Percentiles rank a stretch among this genome's conserved stretches.
These are phyloP conservation scores for Diplodia sapinea DNA, from an alignment of 2,329 filamentous ascomycete species.

Conservation along the genomic window DNA sequence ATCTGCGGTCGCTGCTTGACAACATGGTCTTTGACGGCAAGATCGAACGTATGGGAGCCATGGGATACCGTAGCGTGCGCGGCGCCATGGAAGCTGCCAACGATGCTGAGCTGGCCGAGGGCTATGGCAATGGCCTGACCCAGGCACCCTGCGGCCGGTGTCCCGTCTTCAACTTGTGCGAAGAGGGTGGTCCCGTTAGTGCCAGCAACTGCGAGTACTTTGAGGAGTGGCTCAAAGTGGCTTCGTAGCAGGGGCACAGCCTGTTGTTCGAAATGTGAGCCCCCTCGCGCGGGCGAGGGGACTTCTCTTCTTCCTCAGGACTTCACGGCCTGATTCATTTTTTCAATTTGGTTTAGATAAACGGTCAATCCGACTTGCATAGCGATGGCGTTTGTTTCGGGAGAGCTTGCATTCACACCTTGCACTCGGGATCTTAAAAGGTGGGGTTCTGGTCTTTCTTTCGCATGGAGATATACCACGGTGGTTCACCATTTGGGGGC, in stretches of 20 bases:
- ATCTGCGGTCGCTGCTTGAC: slow-evolving; percentile 84
- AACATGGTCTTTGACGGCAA: slow-evolving; percentile 88
- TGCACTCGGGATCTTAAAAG: background rate
- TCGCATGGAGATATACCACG: slow-evolving; percentile 28
- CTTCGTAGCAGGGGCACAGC: background rate
- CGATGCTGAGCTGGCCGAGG: slow-evolving; percentile 47
- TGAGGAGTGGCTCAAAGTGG: slow-evolving; percentile 70
- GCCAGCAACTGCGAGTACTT: slow-evolving; percentile 93
- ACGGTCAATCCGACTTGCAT: slow-evolving; percentile 20
- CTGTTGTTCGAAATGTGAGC: background rate
- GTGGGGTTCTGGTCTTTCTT: slow-evolving; percentile 2
- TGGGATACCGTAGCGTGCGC: slow-evolving; percentile 56
- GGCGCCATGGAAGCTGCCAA: slow-evolving; percentile 39
- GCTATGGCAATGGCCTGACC: slow-evolving; percentile 74
- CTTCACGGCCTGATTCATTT: background rate
- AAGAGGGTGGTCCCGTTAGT: slow-evolving; percentile 87
- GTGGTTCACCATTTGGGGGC: slow-evolving; percentile 10
- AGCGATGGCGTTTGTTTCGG: slow-evolving; percentile 31
- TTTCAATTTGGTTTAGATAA: background rate
- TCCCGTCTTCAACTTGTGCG: slow-evolving; percentile 91
- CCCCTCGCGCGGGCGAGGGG: background rate
- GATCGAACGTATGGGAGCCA: slow-evolving; percentile 67
- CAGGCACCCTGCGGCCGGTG: slow-evolving; percentile 91
- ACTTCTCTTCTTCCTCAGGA: background rate
- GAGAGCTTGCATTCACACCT: slow-evolving; percentile 1